Evolutionary conservation across 345 rosid genomes (phyloP).

Genomic region (Cardamine chenopodiifolia): DNA sequence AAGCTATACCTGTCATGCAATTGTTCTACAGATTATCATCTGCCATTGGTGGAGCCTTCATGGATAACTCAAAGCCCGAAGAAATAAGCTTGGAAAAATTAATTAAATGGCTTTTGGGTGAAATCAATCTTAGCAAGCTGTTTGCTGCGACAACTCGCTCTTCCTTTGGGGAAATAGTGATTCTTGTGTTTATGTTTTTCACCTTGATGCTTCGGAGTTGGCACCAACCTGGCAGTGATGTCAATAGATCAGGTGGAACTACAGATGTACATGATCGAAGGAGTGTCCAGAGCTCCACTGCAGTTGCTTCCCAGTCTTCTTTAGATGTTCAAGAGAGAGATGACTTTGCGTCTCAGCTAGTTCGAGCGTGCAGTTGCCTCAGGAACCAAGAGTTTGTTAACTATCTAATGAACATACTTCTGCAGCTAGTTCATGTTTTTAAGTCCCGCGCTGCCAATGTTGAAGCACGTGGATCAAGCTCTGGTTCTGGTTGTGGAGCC

Average conservation of each 20-base stretch:
- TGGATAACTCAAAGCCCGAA: conserved; percentile 85
- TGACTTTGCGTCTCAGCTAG: conserved; percentile 81
- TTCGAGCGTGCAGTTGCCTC: conserved; percentile 78
- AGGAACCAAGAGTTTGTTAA: conserved; percentile 85
- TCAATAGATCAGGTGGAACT: conserved; percentile 56
- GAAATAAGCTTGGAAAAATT: conserved; percentile 80
- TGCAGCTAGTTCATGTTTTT: conserved; percentile 83
- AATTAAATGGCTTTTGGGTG: conserved; percentile 85
- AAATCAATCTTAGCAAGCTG: conserved; percentile 72
- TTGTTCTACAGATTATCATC: conserved; percentile 94
- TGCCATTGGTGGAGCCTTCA: conserved; percentile 92
- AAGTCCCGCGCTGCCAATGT: conserved; percentile 66
- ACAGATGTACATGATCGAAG: conserved; percentile 66
- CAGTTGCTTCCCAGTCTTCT: conserved; percentile 58
- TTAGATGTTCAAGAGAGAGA: conserved; percentile 76
- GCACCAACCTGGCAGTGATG: conserved; percentile 95
- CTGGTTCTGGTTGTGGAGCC: conserved; percentile 96
- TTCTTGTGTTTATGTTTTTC: conserved; percentile 96
- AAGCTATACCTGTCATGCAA: conserved; percentile 94
- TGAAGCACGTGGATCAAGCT: conserved; percentile 66
- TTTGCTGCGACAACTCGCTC: conserved; percentile 68
- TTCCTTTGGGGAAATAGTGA: conserved; percentile 85
- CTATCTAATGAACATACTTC: conserved; percentile 94
- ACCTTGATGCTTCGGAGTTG: conserved; percentile 99
- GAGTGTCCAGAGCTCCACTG: conserved; percentile 50